A percentile compares a stretch with the other conserved stretches of the same genome.
These are phyloP conservation scores for Cicer arietinum DNA, from an alignment of 306 rosid genomes.

Conservation along the genomic window DNA sequence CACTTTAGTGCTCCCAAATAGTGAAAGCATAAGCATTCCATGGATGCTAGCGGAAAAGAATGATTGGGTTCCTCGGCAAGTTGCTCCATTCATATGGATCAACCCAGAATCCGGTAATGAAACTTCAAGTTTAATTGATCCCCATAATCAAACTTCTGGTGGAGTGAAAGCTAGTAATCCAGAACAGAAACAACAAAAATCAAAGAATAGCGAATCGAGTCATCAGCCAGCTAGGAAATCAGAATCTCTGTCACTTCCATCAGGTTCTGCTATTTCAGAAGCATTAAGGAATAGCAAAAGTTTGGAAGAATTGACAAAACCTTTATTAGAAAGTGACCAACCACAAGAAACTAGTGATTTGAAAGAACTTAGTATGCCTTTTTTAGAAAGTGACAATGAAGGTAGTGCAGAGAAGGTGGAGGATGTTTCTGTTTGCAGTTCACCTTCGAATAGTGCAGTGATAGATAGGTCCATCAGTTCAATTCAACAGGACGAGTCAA, in stretches of 20 bases:
- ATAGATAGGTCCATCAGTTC: conserved; percentile 42
- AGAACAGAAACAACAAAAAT: conserved; percentile 44
- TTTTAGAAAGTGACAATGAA: conserved; percentile 33
- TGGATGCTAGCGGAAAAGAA: conserved; percentile 92
- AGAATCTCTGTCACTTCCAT: conserved; percentile 42
- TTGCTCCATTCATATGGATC: conserved; percentile 85
- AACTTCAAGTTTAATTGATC: conserved; percentile 47
- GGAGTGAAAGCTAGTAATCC: conserved; percentile 50
- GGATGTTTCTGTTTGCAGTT: conserved; percentile 43
- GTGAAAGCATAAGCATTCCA: conserved; percentile 69
- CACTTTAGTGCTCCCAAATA: conserved; percentile 81
- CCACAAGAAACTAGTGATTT: conserved; percentile 41
- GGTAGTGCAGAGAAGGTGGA: conserved; percentile 45
- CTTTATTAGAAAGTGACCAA: conserved; percentile 55
- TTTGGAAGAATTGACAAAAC: conserved; percentile 53
- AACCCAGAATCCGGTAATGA: conserved; percentile 64
- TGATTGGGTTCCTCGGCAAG: conserved; percentile 79
- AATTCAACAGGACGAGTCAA: conserved; percentile 56
- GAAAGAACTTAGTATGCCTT: conserved; percentile 50
- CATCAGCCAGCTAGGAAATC: conserved; percentile 52
- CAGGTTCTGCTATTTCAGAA: conserved; percentile 37
- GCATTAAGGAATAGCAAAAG: conserved; percentile 47
- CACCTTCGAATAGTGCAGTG: conserved; percentile 44
- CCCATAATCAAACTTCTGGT: conserved; percentile 40
- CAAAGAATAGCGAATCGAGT: conserved; percentile 40